A percentile compares a stretch with the other conserved stretches of the same genome.
These are phyloP conservation scores for Lecanicillium sp. DNA, from an alignment of 2,329 filamentous ascomycete genomes.

Conservation along the genomic window DNA sequence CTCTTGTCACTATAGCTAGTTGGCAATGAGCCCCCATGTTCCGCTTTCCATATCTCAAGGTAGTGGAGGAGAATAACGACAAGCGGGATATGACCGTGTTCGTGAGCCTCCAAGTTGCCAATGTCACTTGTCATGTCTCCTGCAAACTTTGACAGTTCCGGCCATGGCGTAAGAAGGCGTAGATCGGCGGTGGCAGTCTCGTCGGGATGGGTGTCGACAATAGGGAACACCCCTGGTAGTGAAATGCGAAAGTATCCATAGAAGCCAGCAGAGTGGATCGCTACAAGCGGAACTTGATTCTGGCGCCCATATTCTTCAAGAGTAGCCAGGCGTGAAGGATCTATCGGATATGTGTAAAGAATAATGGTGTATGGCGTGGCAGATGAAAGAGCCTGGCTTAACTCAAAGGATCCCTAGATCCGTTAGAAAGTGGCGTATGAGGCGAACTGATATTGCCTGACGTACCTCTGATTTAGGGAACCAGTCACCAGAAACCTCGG, in stretches of 20 bases:
- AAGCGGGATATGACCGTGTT: constrained; percentile 89
- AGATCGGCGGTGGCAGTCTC: constrained; percentile 78
- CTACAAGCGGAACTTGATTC: constrained; percentile 64
- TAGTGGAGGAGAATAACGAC: constrained; percentile 76
- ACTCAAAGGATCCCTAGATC: constrained; percentile 22
- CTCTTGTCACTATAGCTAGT: constrained; percentile 76
- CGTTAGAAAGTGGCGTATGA: constrained; percentile 5
- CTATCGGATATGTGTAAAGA: constrained; percentile 44
- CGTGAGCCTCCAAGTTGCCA: constrained; percentile 61
- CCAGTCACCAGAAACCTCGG: constrained; percentile 77
- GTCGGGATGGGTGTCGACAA: constrained; percentile 93
- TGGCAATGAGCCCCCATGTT: constrained; percentile 61
- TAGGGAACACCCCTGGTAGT: constrained; percentile 72
- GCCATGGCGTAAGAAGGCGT: constrained; percentile 77
- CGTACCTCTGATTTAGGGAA: constrained; percentile 42
- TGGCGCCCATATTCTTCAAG: constrained; percentile 40
- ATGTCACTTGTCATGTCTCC: constrained; percentile 59
- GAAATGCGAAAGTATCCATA: constrained; percentile 81
- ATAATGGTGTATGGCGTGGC: constrained; percentile 42
- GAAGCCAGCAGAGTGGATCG: constrained; percentile 84
- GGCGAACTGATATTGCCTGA: constrained; percentile 14
- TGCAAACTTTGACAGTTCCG: constrained; percentile 63
- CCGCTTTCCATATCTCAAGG: constrained; percentile 68
- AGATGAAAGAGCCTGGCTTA: constrained; percentile 32
- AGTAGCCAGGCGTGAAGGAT: constrained; percentile 30